Percentiles rank a stretch among this genome's conserved stretches.
These are phyloP conservation scores for Cymbidium sinense DNA, from an alignment of 106 monocot species.

Conservation along the genomic window DNA sequence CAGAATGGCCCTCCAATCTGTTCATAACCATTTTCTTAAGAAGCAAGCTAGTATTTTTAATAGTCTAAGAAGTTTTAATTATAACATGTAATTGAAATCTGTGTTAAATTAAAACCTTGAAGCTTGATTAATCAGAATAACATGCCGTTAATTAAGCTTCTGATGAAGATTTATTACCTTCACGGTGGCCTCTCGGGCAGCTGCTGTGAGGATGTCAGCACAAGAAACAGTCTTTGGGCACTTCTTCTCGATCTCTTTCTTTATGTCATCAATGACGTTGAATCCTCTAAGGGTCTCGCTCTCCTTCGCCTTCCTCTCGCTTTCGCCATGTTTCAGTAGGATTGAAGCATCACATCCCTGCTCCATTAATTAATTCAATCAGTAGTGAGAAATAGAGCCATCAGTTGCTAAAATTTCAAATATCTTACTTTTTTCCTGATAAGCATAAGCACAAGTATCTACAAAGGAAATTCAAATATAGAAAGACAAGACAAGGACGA, in stretches of 20 bases:
- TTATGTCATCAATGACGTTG: conserved; percentile 57
- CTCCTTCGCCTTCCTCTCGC: conserved; percentile 36
- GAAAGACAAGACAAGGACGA: too few species aligned
- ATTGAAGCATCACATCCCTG: conserved; percentile 65
- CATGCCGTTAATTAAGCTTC: not conserved
- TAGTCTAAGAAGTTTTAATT: not conserved
- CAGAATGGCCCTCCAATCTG: conserved; percentile 73
- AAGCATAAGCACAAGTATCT: too few species aligned
- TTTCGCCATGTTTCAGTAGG: conserved; percentile 30
- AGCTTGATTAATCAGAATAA: not conserved
- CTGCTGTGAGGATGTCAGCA: conserved; percentile 55
- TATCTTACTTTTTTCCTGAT: too few species aligned
- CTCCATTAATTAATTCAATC: not conserved
- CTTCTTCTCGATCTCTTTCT: conserved; percentile 41
- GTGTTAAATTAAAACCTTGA: not conserved
- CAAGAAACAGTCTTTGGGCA: conserved; percentile 62
- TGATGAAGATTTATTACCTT: conserved; percentile 4
- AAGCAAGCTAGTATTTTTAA: not conserved
- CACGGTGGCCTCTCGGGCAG: conserved; percentile 51
- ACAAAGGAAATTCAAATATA: too few species aligned
- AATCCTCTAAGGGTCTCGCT: conserved; percentile 63
- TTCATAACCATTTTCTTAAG: not conserved
- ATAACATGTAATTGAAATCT: not conserved
- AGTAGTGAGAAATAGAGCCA: not conserved
- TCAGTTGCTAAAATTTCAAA: not conserved